These are phyloP conservation scores for Polytolypa hystricis DNA, from an alignment of 2,329 filamentous ascomycete species.

Conservation along the genomic window DNA sequence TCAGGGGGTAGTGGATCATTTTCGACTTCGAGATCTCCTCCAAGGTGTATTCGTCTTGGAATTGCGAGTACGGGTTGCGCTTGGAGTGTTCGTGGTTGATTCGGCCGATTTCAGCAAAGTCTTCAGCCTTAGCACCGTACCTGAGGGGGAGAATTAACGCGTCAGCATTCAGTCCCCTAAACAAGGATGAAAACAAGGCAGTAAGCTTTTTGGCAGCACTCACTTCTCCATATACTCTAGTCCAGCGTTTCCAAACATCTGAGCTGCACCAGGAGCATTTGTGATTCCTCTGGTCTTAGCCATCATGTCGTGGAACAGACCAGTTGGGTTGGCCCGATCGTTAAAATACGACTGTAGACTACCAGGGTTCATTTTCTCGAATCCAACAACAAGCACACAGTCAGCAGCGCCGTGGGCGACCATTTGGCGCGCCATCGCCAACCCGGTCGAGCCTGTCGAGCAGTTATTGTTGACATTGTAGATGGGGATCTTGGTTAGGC, in stretches of 20 bases:
- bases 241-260: slow-evolving; percentile 93
- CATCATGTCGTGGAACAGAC: slow-evolving; percentile 67
- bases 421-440: slow-evolving; percentile 72
- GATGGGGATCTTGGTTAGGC: slow-evolving; percentile 91
- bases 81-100: slow-evolving; percentile 87
- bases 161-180: not conserved
- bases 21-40: slow-evolving; percentile 68
- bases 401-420: slow-evolving; percentile 72
- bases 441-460: slow-evolving; percentile 83
- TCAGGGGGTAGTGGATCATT: slow-evolving; percentile 76
- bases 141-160: slow-evolving; percentile 31
- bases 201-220: too few relatives aligned
- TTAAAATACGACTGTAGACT: slow-evolving; percentile 73
- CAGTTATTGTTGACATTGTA: slow-evolving; percentile 99
- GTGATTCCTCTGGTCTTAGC: slow-evolving; percentile 66
- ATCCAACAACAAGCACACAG: slow-evolving; percentile 83
- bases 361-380: slow-evolving; percentile 98
- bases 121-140: slow-evolving; percentile 68
- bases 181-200: too few relatives aligned
- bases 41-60: slow-evolving; percentile 79
- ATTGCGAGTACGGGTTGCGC: slow-evolving; percentile 95
- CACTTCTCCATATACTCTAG: slow-evolving; percentile 90
- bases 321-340: slow-evolving; percentile 70
- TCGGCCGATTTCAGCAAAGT: slow-evolving; percentile 90
- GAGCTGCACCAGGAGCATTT: slow-evolving; percentile 74